phyloP scores from a whole-genome alignment of 441 rosid species.

The Omphalea diandra region DNA sequence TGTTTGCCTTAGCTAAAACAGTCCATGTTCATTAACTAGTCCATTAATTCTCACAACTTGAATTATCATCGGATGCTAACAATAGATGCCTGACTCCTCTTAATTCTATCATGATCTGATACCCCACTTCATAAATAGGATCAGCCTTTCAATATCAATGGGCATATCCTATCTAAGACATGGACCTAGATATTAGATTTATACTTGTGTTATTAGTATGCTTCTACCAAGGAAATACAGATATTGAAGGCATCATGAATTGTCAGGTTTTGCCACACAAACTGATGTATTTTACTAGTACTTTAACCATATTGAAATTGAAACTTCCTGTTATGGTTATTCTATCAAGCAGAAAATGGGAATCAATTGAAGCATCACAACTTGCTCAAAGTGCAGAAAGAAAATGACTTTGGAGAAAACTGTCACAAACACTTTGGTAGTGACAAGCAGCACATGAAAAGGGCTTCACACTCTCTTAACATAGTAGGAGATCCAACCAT shows the following conservation, averaged over 20 bases:
- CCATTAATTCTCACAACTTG: background rate
- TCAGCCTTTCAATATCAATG: background rate
- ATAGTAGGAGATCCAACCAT: background rate
- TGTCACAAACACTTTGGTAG: background rate
- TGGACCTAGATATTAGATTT: background rate
- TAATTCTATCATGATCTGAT: background rate
- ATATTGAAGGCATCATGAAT: background rate
- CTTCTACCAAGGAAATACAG: background rate
- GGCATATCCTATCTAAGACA: background rate
- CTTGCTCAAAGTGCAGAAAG: background rate
- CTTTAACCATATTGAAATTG: background rate
- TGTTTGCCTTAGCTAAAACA: conserved; percentile 31
- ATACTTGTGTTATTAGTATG: background rate
- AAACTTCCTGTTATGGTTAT: background rate
- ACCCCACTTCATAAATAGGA: background rate
- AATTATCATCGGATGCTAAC: background rate
- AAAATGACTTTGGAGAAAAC: conserved; percentile 2
- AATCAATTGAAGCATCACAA: background rate
- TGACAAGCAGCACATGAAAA: conserved; percentile 3
- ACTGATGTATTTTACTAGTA: background rate
- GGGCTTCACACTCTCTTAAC: background rate
- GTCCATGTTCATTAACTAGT: background rate
- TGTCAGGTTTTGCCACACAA: conserved; percentile 3
- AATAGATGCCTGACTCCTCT: background rate
- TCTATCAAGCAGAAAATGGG: background rate